Evolutionary conservation across 129 eudicot genomes (phyloP).

Genomic region (Rutidosis leptorrhynchoides): DNA sequence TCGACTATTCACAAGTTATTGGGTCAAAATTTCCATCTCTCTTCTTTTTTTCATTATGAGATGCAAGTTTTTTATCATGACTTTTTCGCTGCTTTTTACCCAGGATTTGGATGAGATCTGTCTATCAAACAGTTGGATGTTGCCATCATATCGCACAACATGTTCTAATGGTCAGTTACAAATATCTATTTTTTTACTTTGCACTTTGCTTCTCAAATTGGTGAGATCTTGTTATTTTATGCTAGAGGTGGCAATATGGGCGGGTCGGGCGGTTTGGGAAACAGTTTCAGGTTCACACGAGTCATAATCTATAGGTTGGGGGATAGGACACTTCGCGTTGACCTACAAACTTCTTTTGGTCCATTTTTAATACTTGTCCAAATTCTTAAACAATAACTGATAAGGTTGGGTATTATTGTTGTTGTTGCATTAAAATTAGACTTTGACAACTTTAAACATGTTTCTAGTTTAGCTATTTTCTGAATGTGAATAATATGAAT

Average conservation of each 20-base stretch:
- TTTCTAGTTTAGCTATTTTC: no score
- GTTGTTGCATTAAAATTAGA: no score
- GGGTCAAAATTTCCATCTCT: not conserved
- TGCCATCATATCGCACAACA: conserved; percentile 37
- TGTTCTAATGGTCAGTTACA: conserved; percentile 37
- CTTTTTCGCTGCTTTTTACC: not conserved
- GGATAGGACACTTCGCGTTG: no score
- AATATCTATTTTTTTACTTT: not conserved
- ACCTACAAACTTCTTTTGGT: no score
- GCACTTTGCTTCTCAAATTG: not conserved
- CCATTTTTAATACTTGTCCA: no score
- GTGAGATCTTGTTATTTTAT: not conserved
- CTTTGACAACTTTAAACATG: not conserved
- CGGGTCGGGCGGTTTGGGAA: no score
- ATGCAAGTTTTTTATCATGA: not conserved
- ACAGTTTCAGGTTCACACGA: no score
- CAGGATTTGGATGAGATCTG: conserved; percentile 60
- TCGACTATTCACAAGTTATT: not conserved
- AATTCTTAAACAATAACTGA: no score
- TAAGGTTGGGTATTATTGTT: no score
- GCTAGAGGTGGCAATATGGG: not conserved
- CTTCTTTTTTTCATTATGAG: not conserved
- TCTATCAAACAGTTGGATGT: conserved; percentile 45
- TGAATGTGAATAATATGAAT: not conserved
- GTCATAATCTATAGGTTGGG: no score